phyloP scores from a whole-genome alignment of 176 grass and related monocot genomes.

The Zoysia japonica region DNA sequence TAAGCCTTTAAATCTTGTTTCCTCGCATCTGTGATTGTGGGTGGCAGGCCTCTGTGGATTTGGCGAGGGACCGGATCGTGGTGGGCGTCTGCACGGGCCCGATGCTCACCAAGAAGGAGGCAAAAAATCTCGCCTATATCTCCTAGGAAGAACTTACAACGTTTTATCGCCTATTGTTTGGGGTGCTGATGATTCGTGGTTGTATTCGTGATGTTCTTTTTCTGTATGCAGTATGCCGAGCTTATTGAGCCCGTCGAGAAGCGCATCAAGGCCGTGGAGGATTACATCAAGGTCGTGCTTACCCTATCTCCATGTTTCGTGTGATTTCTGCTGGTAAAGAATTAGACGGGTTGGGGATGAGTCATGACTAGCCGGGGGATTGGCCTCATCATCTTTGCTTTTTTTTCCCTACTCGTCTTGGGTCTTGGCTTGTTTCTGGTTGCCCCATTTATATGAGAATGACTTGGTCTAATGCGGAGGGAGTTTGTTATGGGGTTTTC shows the following conservation, averaged over 20 bases:
- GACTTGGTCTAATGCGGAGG: not conserved
- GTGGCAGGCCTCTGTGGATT: constrained; percentile 54
- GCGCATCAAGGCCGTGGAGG: constrained; percentile 57
- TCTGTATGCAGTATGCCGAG: constrained; percentile 36
- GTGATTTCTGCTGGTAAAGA: constrained; percentile 7
- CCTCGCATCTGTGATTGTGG: not conserved
- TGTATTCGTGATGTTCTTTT: not conserved
- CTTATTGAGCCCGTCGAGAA: constrained; percentile 58
- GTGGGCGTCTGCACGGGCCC: constrained; percentile 65
- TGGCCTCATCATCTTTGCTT: not conserved
- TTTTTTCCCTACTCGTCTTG: too few species aligned
- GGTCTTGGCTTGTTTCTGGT: not conserved
- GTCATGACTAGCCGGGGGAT: not conserved
- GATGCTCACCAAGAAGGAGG: constrained; percentile 74
- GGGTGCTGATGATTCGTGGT: not conserved
- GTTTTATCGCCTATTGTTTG: too few species aligned
- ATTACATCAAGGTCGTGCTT: constrained; percentile 63
- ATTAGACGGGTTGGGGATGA: constrained; percentile 6
- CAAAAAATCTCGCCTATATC: constrained; percentile 25
- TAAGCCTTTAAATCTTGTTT: constrained; percentile 16
- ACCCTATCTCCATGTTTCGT: not conserved
- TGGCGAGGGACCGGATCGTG: constrained; percentile 56
- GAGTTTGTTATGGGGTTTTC: not conserved
- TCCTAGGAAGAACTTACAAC: not conserved
- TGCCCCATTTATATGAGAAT: not conserved